Evolutionary conservation across 495 filamentous ascomycete species (phyloP).

Genomic region (Sphaerosporella brunnea): DNA sequence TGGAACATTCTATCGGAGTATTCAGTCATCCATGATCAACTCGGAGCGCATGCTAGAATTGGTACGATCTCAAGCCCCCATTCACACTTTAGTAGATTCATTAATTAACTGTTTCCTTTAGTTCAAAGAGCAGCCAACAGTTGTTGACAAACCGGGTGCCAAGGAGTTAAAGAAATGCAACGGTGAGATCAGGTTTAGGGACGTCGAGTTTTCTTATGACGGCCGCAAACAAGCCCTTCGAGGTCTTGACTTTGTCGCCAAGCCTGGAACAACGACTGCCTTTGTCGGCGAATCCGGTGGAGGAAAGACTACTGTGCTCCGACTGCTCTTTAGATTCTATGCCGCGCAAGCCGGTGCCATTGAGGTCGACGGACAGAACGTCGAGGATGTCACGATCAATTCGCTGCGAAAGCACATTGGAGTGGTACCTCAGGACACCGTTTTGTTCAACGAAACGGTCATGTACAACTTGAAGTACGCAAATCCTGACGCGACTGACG

Average conservation of each 20-base stretch:
- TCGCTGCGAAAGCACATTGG: constrained; percentile 75
- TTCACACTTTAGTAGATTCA: constrained; percentile 99
- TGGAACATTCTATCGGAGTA: constrained; percentile 89
- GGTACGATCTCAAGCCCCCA: constrained; percentile 94
- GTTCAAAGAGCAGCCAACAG: no score
- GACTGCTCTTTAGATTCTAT: constrained; percentile 85
- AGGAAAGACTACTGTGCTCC: constrained; percentile 71
- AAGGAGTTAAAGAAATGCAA: constrained; percentile 56
- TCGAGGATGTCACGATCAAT: constrained; percentile 63
- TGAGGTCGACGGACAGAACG: constrained; percentile 81
- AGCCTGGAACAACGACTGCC: constrained; percentile 86
- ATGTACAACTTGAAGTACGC: constrained; percentile 93
- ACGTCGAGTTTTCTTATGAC: constrained; percentile 88
- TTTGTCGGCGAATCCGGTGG: constrained; percentile 47
- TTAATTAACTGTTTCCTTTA: no score
- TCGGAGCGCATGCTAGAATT: constrained; percentile 81
- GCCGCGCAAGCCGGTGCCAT: constrained; percentile 78
- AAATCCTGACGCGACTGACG: constrained; percentile 57
- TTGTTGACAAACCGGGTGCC: constrained; percentile 72
- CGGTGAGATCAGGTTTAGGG: constrained; percentile 82
- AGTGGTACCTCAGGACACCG: constrained; percentile 93
- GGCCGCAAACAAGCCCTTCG: constrained; percentile 71
- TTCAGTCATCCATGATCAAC: constrained; percentile 90
- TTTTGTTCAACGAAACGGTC: constrained; percentile 88
- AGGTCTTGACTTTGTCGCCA: constrained; percentile 72